A percentile compares a stretch with the other conserved stretches of the same genome.
phyloP scores from a whole-genome alignment of 352 stramenopile species.

The Phytopythium helicoides region DNA sequence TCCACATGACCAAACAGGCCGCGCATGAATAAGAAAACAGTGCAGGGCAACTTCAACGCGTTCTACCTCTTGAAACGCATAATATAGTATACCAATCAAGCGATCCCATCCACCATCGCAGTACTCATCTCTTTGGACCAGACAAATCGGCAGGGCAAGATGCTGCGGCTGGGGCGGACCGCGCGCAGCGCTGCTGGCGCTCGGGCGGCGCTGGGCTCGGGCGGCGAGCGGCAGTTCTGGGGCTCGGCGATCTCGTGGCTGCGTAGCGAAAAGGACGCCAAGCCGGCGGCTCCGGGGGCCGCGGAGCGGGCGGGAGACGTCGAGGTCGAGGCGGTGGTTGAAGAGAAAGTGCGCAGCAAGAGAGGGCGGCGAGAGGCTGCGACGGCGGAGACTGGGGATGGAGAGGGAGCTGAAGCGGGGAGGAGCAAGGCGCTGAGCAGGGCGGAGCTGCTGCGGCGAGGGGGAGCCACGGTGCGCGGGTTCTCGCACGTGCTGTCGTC shows the following conservation, averaged over 20 bases:
- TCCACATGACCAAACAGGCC: too few relatives aligned
- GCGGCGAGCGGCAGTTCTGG: constrained; percentile 27
- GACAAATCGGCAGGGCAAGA: constrained; percentile 3
- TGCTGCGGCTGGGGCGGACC: constrained; percentile 13
- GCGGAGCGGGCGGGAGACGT: neutral
- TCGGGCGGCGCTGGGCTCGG: neutral
- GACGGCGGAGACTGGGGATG: too few relatives aligned
- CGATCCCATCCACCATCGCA: too few relatives aligned
- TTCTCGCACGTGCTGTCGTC: constrained; percentile 25
- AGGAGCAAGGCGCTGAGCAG: neutral
- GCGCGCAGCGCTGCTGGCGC: constrained; percentile 6
- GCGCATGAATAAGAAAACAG: constrained; percentile 4
- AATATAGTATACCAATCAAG: too few relatives aligned
- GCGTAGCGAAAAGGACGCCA: constrained; percentile 9
- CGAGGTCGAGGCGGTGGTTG: too few relatives aligned
- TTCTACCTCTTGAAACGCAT: neutral
- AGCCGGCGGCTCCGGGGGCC: neutral
- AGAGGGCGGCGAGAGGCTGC: too few relatives aligned
- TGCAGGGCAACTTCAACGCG: neutral
- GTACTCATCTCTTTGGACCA: too few relatives aligned
- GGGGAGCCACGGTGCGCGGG: constrained; percentile 12
- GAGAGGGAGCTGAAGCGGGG: too few relatives aligned
- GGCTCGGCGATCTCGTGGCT: constrained; percentile 39
- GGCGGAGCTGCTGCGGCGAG: constrained; percentile 3
- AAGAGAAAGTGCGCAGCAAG: too few relatives aligned